Conservation (phyloP, 306 rosid genomes). For the Phaseolus lunatus region DNA sequence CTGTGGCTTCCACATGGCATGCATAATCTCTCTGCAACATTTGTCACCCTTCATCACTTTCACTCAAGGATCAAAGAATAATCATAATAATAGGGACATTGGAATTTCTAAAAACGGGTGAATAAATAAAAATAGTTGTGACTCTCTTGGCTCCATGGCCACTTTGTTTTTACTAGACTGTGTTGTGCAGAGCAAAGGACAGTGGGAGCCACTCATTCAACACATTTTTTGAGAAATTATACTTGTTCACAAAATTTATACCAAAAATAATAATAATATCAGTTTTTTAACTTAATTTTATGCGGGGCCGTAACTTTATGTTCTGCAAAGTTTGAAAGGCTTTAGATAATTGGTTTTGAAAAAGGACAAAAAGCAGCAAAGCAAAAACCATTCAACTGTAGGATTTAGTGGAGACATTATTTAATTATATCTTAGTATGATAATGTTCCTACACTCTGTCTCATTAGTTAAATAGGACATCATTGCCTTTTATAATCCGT, state of each 20-base stretch:
- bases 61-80: slow-evolving; percentile 33
- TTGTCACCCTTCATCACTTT: not conserved
- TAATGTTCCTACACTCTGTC: slow-evolving; percentile 31
- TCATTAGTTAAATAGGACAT: slow-evolving; percentile 20
- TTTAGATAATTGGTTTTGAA: not conserved
- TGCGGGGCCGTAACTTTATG: not conserved
- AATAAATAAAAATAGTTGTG: not conserved
- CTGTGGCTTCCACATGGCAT: slow-evolving; percentile 99
- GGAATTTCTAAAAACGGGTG: slow-evolving; percentile 35
- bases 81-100: slow-evolving; percentile 31
- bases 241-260: not conserved
- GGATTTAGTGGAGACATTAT: slow-evolving; percentile 10
- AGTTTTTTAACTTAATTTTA: not conserved
- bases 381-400: slow-evolving; percentile 10
- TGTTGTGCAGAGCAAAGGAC: not conserved
- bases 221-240: not conserved
- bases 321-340: not conserved
- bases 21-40: slow-evolving; percentile 89
- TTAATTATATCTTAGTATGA: slow-evolving; percentile 34
- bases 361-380: not conserved
- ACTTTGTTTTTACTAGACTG: slow-evolving; percentile 35
- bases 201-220: not conserved
- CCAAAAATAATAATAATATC: not conserved
- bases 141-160: slow-evolving; percentile 28
- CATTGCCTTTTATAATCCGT: slow-evolving; percentile 28